Conservation (phyloP, 495 filamentous ascomycete genomes). For the Penicillium taxi region DNA sequence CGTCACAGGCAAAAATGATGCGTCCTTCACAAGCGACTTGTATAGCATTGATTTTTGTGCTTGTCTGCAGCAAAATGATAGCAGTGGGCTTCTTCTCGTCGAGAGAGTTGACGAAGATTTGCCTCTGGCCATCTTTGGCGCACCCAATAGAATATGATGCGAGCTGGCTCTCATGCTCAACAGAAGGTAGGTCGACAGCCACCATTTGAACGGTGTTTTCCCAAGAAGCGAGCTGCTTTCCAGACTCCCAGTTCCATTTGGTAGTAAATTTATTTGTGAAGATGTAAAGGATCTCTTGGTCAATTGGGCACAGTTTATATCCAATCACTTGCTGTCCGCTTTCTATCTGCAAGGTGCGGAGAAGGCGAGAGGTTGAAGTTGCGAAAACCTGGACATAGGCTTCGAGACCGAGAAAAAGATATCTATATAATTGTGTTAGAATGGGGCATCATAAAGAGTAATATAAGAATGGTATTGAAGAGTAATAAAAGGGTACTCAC, state of each 20-base stretch:
- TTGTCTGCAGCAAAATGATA: slow-evolving; percentile 22
- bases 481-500: slow-evolving; percentile 39
- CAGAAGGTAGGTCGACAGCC: slow-evolving; percentile 15
- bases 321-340: slow-evolving; percentile 36
- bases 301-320: slow-evolving; percentile 50
- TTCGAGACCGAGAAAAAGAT: slow-evolving; percentile 57
- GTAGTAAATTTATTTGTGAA: slow-evolving; percentile 60
- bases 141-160: slow-evolving; percentile 14
- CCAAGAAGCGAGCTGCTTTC: slow-evolving; percentile 43
- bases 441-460: slow-evolving; percentile 16
- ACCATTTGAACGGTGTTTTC: slow-evolving; percentile 23
- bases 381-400: slow-evolving; percentile 73
- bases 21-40: slow-evolving; percentile 25
- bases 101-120: slow-evolving; percentile 21
- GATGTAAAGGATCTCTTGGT: slow-evolving; percentile 58
- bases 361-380: slow-evolving; percentile 66
- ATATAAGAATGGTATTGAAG: neutral
- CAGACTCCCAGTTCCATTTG: slow-evolving; percentile 68
- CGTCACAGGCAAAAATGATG: slow-evolving; percentile 31
- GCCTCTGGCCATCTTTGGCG: slow-evolving; percentile 25
- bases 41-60: slow-evolving; percentile 24
- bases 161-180: slow-evolving; percentile 7
- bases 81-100: slow-evolving; percentile 18
- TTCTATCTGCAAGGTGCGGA: slow-evolving; percentile 48
- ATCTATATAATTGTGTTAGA: slow-evolving; percentile 31